Evolutionary conservation across 2,329 filamentous ascomycete genomes (phyloP).

Genomic region (Colletotrichum acutatum): DNA sequence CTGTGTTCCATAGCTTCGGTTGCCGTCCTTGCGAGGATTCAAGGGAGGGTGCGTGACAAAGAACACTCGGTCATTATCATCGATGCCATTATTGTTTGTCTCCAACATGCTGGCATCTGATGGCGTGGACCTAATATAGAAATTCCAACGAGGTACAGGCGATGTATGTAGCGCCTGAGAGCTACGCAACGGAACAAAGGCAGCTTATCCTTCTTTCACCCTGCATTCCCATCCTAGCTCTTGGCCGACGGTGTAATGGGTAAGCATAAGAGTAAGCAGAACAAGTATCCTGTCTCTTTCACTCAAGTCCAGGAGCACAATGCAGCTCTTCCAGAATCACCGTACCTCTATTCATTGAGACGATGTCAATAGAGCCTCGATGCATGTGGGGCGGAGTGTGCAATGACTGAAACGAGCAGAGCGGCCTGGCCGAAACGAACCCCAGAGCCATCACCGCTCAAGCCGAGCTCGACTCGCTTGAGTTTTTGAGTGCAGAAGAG

Average conservation of each 20-base stretch:
- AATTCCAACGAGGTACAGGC: not conserved
- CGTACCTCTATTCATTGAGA: not conserved
- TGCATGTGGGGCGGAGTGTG: not conserved
- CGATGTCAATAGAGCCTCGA: not conserved
- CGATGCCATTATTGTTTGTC: not conserved
- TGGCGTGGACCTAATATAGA: not conserved
- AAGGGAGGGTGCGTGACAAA: not conserved
- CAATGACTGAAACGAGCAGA: conserved; percentile 10
- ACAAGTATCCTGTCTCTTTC: not conserved
- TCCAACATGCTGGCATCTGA: not conserved
- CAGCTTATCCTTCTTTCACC: not conserved
- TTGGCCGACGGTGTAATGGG: not conserved
- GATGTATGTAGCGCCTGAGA: not conserved
- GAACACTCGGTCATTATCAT: not conserved
- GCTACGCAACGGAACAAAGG: not conserved
- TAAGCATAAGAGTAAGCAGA: not conserved
- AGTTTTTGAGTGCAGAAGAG: not conserved
- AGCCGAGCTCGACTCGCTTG: not conserved
- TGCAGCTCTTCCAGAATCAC: not conserved
- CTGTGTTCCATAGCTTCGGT: not conserved
- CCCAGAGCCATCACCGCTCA: not conserved
- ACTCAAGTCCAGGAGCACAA: not conserved
- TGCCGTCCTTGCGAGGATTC: not conserved
- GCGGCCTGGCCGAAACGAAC: not conserved
- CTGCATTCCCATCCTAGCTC: not conserved